phyloP scores from a whole-genome alignment of 352 stramenopile genomes.

The Globisporangium polare region DNA sequence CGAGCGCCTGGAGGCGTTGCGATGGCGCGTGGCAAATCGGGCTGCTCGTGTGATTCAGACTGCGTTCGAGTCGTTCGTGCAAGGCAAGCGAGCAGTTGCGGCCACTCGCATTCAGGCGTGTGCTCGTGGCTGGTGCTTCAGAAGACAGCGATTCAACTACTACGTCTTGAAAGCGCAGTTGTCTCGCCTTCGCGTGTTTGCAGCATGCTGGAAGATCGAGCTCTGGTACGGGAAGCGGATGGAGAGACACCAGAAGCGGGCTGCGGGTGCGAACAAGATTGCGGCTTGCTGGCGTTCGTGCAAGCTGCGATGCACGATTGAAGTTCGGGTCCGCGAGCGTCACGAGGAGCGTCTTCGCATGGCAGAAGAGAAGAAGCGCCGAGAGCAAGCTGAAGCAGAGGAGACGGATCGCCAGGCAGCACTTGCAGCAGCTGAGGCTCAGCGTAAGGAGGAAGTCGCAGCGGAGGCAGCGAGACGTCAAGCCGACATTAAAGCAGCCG shows the following conservation, averaged over 20 bases:
- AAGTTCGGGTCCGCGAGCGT: slow-evolving; percentile 11
- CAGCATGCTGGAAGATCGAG: slow-evolving; percentile 51
- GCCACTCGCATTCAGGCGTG: slow-evolving; percentile 21
- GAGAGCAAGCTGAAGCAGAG: background rate
- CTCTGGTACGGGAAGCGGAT: slow-evolving; percentile 33
- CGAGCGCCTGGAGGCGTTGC: slow-evolving; percentile 20
- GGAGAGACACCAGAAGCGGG: slow-evolving; percentile 24
- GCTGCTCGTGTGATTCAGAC: slow-evolving; percentile 30
- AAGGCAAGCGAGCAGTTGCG: slow-evolving; percentile 19
- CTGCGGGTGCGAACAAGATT: slow-evolving; percentile 22
- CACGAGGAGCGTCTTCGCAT: slow-evolving; percentile 8
- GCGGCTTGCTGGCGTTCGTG: slow-evolving; percentile 28
- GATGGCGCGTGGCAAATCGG: slow-evolving; percentile 24
- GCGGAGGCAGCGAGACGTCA: background rate
- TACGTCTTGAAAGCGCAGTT: slow-evolving; percentile 35
- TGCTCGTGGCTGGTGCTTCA: slow-evolving; percentile 33
- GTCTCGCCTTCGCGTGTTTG: slow-evolving; percentile 28
- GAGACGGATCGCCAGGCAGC: background rate
- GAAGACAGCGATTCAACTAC: slow-evolving; percentile 38
- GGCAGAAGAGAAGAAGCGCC: slow-evolving; percentile 18
- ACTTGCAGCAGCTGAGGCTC: background rate
- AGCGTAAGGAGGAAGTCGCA: background rate
- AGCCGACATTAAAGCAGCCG: background rate
- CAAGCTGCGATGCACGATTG: slow-evolving; percentile 21
- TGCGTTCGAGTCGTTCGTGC: slow-evolving; percentile 20